Conservation (phyloP, 441 rosid genomes). For the Melastoma candidum region DNA sequence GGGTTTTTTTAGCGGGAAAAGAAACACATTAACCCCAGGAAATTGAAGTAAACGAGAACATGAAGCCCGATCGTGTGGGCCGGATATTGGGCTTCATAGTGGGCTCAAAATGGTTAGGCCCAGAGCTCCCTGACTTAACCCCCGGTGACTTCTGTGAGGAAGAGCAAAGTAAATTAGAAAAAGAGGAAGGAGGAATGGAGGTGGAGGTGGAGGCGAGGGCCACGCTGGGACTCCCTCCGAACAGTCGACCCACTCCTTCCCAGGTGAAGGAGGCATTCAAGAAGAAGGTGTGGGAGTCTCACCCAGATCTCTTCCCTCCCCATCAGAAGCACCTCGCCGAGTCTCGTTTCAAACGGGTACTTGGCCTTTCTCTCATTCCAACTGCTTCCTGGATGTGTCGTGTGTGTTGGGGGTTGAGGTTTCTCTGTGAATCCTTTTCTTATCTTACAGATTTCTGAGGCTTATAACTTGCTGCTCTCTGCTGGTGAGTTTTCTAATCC, state of each 20-base stretch:
- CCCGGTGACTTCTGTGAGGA: too few species aligned
- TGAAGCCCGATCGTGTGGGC: too few species aligned
- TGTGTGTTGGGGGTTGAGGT: constrained; percentile 1
- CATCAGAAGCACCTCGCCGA: constrained; percentile 52
- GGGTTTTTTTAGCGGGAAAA: too few species aligned
- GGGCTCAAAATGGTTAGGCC: too few species aligned
- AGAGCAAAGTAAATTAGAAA: too few species aligned
- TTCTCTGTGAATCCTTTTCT: constrained; percentile 1
- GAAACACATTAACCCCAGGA: too few species aligned
- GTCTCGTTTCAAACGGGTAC: constrained; percentile 64
- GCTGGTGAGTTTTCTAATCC: constrained; percentile 11
- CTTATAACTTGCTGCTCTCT: constrained; percentile 46
- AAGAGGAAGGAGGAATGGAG: constrained; percentile 33
- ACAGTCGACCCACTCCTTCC: constrained; percentile 43
- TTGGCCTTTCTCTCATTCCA: constrained; percentile 3
- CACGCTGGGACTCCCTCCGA: constrained; percentile 60
- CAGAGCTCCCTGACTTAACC: too few species aligned
- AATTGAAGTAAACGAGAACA: too few species aligned
- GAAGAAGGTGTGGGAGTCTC: constrained; percentile 85
- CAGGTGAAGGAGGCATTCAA: constrained; percentile 81
- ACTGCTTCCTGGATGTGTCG: neutral
- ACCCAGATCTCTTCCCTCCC: constrained; percentile 70
- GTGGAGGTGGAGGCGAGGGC: constrained; percentile 72
- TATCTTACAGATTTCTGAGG: constrained; percentile 63
- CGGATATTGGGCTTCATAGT: too few species aligned